Evolutionary conservation across 148 eudicot genomes (phyloP).

Genomic region (Vaccinium corymbosum): DNA sequence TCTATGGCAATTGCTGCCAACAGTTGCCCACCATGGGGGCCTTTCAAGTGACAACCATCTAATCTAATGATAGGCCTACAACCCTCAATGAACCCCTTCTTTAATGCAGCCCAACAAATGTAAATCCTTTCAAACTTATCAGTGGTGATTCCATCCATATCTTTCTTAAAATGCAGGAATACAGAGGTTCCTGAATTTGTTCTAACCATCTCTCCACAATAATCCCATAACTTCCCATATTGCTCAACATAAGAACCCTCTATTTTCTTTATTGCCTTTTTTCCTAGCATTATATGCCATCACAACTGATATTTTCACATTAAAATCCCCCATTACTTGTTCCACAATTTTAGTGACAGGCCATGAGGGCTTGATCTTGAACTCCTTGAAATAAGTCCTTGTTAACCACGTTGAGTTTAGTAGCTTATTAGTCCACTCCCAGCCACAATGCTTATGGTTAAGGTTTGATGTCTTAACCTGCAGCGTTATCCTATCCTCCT

Average conservation of each 20-base stretch:
- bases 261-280: background rate
- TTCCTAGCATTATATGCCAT: background rate
- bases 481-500: background rate
- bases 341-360: background rate
- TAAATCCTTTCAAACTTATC: slow-evolving; percentile 14
- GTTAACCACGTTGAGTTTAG: too few species aligned
- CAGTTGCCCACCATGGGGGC: too few species aligned
- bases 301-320: background rate
- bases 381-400: background rate
- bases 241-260: background rate
- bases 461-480: too few species aligned
- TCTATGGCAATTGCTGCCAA: too few species aligned
- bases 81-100: background rate
- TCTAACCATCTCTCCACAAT: background rate
- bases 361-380: slow-evolving; percentile 1
- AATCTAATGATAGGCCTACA: background rate
- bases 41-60: too few species aligned
- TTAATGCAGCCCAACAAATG: slow-evolving; percentile 11
- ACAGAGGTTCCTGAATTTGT: background rate
- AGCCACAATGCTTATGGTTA: too few species aligned
- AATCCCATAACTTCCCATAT: background rate
- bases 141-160: background rate
- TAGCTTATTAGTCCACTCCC: too few species aligned
- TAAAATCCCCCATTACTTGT: background rate
- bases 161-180: background rate